Percentiles rank a stretch among this genome's conserved stretches.
Evolutionary conservation across 805 yeast species (phyloP).

Genomic region (Yarrowia alimentaria): DNA sequence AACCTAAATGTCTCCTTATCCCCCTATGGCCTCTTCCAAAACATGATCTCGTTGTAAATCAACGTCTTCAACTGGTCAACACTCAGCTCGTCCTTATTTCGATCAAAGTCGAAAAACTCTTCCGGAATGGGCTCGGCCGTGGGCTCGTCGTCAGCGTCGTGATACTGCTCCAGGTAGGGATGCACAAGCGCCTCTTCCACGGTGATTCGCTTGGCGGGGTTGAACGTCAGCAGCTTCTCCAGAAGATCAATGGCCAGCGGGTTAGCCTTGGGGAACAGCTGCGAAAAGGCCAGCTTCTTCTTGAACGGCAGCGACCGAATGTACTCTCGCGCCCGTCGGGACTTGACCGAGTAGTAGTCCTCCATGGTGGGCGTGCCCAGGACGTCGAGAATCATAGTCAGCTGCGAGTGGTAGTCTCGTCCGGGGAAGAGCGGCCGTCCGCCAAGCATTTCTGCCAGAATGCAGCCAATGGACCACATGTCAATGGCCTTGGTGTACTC

Average conservation of each 20-base stretch:
- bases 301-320: conserved; percentile 73
- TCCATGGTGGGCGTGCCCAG: conserved; percentile 85
- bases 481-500: conserved; percentile 94
- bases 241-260: conserved; percentile 68
- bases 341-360: conserved; percentile 56
- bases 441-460: conserved; percentile 81
- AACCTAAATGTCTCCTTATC: no score
- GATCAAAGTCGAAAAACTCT: conserved; percentile 87
- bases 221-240: conserved; percentile 71
- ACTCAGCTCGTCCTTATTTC: conserved; percentile 71
- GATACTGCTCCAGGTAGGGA: conserved; percentile 83
- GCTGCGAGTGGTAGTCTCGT: conserved; percentile 86
- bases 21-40: conserved; percentile 21
- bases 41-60: conserved; percentile 78
- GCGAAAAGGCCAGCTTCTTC: conserved; percentile 57
- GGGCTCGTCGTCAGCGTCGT: conserved; percentile 94
- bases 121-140: conserved; percentile 76
- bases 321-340: conserved; percentile 84
- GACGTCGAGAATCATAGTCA: conserved; percentile 77
- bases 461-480: conserved; percentile 96
- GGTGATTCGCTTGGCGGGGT: conserved; percentile 77
- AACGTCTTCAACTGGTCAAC: conserved; percentile 72
- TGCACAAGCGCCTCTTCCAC: conserved; percentile 83
- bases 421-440: conserved; percentile 93
- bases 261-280: conserved; percentile 48